These are phyloP conservation scores for Cryphonectria japonica DNA, from an alignment of 2,329 filamentous ascomycete genomes.

Conservation along the genomic window DNA sequence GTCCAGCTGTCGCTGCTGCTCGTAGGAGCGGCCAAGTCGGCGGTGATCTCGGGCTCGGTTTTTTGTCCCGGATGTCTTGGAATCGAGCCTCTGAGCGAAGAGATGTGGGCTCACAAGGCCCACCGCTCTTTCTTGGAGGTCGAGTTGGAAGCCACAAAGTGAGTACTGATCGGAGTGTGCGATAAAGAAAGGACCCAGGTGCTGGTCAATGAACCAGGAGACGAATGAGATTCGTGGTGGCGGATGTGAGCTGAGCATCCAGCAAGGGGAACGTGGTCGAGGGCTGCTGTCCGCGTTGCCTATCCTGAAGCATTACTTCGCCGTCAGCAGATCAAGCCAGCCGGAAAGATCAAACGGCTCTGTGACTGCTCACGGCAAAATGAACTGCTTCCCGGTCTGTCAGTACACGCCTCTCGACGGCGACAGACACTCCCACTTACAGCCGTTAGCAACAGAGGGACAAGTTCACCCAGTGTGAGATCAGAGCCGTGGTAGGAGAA, in stretches of 20 bases:
- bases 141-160: constrained; percentile 47
- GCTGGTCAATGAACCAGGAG: constrained; percentile 26
- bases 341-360: constrained; percentile 33
- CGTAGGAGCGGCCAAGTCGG: constrained; percentile 26
- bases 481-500: neutral
- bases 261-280: constrained; percentile 22
- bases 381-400: constrained; percentile 22
- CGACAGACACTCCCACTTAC: constrained; percentile 16
- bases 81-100: constrained; percentile 49
- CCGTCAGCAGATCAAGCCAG: constrained; percentile 27
- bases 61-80: constrained; percentile 56
- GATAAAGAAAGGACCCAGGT: constrained; percentile 27
- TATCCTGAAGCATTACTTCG: constrained; percentile 31
- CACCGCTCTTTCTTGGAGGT: constrained; percentile 53
- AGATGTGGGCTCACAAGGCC: constrained; percentile 51
- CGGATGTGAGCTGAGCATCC: constrained; percentile 22
- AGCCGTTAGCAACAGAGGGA: constrained; percentile 14
- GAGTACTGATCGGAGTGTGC: constrained; percentile 42
- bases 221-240: constrained; percentile 23
- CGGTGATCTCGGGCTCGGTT: constrained; percentile 48
- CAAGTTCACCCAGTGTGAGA: constrained; percentile 12
- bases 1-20: constrained; percentile 40
- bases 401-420: constrained; percentile 12
- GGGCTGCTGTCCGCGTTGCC: constrained; percentile 27
- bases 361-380: constrained; percentile 26